Percentiles rank a stretch among this genome's conserved stretches.
Conservation (phyloP, 164 flowering plant species). For the Vitis labrusca region DNA sequence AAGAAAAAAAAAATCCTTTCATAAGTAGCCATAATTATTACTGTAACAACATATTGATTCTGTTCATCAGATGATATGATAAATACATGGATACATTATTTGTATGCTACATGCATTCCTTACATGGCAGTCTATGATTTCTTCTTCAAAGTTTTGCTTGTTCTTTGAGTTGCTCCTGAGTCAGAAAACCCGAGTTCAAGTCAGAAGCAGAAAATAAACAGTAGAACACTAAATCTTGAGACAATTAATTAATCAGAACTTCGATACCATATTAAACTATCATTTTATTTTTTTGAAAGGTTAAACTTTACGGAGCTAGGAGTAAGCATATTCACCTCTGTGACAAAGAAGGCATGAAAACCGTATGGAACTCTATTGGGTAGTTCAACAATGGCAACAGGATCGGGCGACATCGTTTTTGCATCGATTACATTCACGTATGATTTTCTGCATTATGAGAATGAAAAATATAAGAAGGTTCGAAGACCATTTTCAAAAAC, state of each 20-base stretch:
- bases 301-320: neutral
- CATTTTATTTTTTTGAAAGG: neutral
- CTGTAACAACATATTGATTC: too few relatives aligned
- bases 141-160: constrained; percentile 33
- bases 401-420: constrained; percentile 92
- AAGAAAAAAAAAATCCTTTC: too few relatives aligned
- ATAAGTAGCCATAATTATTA: too few relatives aligned
- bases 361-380: constrained; percentile 93
- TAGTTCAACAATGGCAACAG: constrained; percentile 87
- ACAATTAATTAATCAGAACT: neutral
- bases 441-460: constrained; percentile 70
- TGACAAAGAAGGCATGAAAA: constrained; percentile 93
- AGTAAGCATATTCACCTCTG: constrained; percentile 59
- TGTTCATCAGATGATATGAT: too few relatives aligned
- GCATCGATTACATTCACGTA: constrained; percentile 81
- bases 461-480: neutral
- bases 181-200: neutral
- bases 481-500: neutral
- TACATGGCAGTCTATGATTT: too few relatives aligned
- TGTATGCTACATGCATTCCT: too few relatives aligned
- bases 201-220: neutral
- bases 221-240: neutral
- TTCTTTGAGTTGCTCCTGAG: constrained; percentile 75
- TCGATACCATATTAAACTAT: neutral
- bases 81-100: too few relatives aligned